Evolutionary conservation across 2,329 filamentous ascomycete species (phyloP), one percentile per base, ranked within the genome.

Genomic region (Metarhizium brunneum): DNA sequence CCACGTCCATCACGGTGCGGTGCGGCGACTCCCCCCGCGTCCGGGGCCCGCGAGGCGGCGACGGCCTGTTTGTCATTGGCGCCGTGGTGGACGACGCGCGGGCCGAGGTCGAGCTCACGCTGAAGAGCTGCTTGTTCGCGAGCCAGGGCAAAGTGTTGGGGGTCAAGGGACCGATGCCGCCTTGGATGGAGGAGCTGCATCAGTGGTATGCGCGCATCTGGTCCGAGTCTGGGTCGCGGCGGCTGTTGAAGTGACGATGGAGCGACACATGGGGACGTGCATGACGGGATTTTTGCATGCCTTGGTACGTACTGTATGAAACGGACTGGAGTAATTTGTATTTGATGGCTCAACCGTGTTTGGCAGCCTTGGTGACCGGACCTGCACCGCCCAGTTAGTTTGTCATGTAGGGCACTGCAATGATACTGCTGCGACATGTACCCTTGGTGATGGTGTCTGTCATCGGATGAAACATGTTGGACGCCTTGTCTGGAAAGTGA

Each of bases 1-100:
- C 79, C 0, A 76, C 75, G 6, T 73, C 76, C 11, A 84, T 88
- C 57, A 76, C 83, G 1, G 76, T 88, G 25, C 81, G 86, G 25
- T 86, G 82, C 60, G 86, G 86, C 16, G 86, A 85, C 59, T 81
- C 81, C 2, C 86, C 86, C 0, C 73, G 81, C 25, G 80, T 80
- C 48, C 72, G 71, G 48, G 78, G 73, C 0, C 76, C 80, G 2
- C 76, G 86, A 7, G 73, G 76, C 8, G 80, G 78, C 1, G 86
- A 89, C 63, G 86, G 86, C 0, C 71, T 88, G 30, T 87, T 88
- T 59, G 77, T 85, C 66, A 84, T 88, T 63, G 76, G 75, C 18
- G 84, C 83, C 4, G 73, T 75, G 13, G 69, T 87, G 16, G 83
- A 88, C 68, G 74, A 76, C 63, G 76, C 80, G 6, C 71, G 78